These are phyloP conservation scores for Fusarium chuoi DNA, from an alignment of 2,329 filamentous ascomycete species.

Conservation along the genomic window DNA sequence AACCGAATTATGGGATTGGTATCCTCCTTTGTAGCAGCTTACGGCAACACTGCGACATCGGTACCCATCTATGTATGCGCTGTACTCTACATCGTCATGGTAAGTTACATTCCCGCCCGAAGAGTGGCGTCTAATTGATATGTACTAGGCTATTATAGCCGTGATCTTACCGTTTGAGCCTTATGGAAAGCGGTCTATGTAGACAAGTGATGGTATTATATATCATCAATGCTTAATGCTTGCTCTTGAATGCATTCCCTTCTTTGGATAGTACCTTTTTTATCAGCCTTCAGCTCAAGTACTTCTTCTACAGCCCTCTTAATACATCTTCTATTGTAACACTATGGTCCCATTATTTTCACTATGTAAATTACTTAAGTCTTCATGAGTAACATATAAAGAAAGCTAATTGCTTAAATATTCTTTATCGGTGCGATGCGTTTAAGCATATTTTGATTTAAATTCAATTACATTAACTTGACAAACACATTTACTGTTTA, in stretches of 20 bases:
- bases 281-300: rapidly evolving
- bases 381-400: too few relatives aligned
- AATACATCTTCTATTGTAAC: rapidly evolving
- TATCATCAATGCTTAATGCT: neutral
- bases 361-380: too few relatives aligned
- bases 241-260: rapidly evolving
- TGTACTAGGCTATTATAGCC: neutral
- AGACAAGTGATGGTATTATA: neutral
- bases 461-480: too few relatives aligned
- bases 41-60: neutral
- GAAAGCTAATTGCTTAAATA: rapidly evolving
- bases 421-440: neutral
- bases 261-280: too few relatives aligned
- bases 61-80: neutral
- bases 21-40: neutral
- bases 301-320: rapidly evolving
- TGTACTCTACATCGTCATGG: neutral
- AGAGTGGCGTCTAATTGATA: rapidly evolving
- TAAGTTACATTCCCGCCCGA: rapidly evolving
- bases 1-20: neutral
- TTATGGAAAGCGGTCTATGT: neutral
- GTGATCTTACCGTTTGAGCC: neutral
- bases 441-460: too few relatives aligned
- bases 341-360: neutral
- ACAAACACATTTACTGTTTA: too few relatives aligned